Evolutionary conservation across 2,329 filamentous ascomycete species (phyloP).

Genomic region (Tolypocladium sp.): DNA sequence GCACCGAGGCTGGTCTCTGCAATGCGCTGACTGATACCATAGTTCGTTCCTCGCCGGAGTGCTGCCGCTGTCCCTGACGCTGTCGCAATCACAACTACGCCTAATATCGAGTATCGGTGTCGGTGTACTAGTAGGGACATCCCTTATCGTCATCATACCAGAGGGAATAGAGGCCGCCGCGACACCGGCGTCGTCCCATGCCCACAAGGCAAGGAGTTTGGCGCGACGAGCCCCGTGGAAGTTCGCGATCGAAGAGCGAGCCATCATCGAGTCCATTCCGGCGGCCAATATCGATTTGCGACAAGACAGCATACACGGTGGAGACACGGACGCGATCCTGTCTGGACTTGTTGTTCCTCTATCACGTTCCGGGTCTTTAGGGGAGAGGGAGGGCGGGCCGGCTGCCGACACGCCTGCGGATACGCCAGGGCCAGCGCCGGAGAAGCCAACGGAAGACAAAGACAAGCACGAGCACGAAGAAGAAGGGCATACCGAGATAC

Average conservation of each 20-base stretch:
- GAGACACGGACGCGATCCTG: not conserved
- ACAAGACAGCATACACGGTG: not conserved
- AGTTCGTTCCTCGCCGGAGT: conserved; percentile 93
- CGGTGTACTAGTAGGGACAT: conserved; percentile 88
- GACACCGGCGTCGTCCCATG: conserved; percentile 35
- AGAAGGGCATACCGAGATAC: conserved; percentile 30
- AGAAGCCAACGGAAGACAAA: conserved; percentile 8
- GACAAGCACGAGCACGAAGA: conserved; percentile 22
- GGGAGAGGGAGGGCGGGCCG: not conserved
- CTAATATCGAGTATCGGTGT: conserved; percentile 88
- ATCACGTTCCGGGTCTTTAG: not conserved
- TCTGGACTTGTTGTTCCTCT: not conserved
- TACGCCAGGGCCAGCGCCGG: not conserved
- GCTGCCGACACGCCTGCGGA: not conserved
- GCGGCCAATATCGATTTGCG: conserved; percentile 4
- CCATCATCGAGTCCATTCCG: conserved; percentile 13
- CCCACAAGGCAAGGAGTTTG: conserved; percentile 24
- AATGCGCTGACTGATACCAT: not conserved
- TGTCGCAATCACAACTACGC: conserved; percentile 79
- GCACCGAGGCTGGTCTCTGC: not conserved
- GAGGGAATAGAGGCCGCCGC: conserved; percentile 91
- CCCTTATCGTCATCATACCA: conserved; percentile 93
- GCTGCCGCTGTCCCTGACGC: conserved; percentile 77
- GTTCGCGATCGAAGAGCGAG: conserved; percentile 13
- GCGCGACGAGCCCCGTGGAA: conserved; percentile 22